A percentile compares a stretch with the other conserved stretches of the same genome.
phyloP scores from a whole-genome alignment of 1,284 basidiomycete species.

The Phellopilus nigrolimitatus region DNA sequence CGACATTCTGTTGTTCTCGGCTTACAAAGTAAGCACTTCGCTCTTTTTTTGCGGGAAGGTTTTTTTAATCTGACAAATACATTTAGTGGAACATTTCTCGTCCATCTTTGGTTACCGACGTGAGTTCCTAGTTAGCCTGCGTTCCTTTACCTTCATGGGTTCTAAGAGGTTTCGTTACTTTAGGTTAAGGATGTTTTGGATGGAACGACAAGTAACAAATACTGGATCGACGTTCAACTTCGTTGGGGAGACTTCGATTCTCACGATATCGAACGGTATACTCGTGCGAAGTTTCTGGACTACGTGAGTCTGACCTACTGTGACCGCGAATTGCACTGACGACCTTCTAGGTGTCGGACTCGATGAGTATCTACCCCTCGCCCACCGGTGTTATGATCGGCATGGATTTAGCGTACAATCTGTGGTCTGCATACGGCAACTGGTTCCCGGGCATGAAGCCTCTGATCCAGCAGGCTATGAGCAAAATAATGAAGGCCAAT shows the following conservation, averaged over 20 bases:
- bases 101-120: slow-evolving; percentile 93
- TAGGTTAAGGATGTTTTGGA: slow-evolving; percentile 93
- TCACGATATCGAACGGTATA: slow-evolving; percentile 97
- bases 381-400: slow-evolving; percentile 98
- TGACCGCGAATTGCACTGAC: slow-evolving; percentile 11
- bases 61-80: slow-evolving; percentile 9
- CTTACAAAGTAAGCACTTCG: slow-evolving; percentile 63
- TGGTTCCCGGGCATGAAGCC: slow-evolving; percentile 99
- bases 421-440: slow-evolving; percentile 99
- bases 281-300: slow-evolving; percentile 96
- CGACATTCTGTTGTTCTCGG: slow-evolving; percentile 95
- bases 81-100: slow-evolving; percentile 92
- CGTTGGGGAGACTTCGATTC: slow-evolving; percentile 99
- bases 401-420: slow-evolving; percentile 96
- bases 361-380: slow-evolving; percentile 97
- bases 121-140: slow-evolving; percentile 38
- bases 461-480: slow-evolving; percentile 97
- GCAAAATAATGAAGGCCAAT: slow-evolving; percentile 99
- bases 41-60: neutral
- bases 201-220: slow-evolving; percentile 97
- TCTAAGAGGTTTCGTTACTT: slow-evolving; percentile 9
- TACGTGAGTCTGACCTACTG: slow-evolving; percentile 47
- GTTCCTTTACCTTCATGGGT: neutral
- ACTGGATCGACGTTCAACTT: slow-evolving; percentile 97
- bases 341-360: slow-evolving; percentile 69